A percentile compares a stretch with the other conserved stretches of the same genome.
Conservation (phyloP, 441 rosid species). For the Dalechampia spathulata region DNA sequence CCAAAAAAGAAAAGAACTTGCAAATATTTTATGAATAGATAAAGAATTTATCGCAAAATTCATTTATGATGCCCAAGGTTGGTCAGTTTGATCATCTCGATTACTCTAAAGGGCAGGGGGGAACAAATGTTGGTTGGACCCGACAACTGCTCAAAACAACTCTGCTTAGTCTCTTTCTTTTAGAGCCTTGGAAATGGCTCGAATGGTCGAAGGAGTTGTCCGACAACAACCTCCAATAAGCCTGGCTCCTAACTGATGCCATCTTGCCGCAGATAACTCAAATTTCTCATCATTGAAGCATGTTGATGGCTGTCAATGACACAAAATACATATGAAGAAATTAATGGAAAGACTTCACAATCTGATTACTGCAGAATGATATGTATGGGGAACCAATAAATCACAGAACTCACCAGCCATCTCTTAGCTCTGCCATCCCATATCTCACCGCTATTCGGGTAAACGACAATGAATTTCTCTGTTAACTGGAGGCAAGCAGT, state of each 20-base stretch:
- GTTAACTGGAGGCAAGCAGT: conserved; percentile 45
- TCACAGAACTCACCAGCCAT: conserved; percentile 65
- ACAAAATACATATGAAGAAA: not conserved
- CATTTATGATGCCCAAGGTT: too few species aligned
- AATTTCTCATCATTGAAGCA: conserved; percentile 70
- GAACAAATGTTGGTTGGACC: too few species aligned
- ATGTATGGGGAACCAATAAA: not conserved
- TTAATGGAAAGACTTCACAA: not conserved
- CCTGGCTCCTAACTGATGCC: conserved; percentile 77
- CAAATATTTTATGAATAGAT: too few species aligned
- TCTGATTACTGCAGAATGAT: not conserved
- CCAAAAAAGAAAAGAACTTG: too few species aligned
- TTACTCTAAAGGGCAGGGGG: too few species aligned
- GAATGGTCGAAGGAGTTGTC: conserved; percentile 68
- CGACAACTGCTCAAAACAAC: not conserved
- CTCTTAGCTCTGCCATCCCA: conserved; percentile 84
- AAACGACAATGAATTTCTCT: conserved; percentile 55
- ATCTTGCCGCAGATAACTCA: conserved; percentile 49
- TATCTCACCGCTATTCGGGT: conserved; percentile 88
- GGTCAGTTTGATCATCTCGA: too few species aligned
- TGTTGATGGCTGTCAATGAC: conserved; percentile 59
- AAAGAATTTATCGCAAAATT: too few species aligned
- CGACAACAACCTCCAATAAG: conserved; percentile 87
- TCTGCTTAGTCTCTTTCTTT: conserved; percentile 24
- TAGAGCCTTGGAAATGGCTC: conserved; percentile 55